These are phyloP conservation scores for Berkeleyomyces rouxiae DNA, from an alignment of 2,329 filamentous ascomycete genomes.

Conservation along the genomic window DNA sequence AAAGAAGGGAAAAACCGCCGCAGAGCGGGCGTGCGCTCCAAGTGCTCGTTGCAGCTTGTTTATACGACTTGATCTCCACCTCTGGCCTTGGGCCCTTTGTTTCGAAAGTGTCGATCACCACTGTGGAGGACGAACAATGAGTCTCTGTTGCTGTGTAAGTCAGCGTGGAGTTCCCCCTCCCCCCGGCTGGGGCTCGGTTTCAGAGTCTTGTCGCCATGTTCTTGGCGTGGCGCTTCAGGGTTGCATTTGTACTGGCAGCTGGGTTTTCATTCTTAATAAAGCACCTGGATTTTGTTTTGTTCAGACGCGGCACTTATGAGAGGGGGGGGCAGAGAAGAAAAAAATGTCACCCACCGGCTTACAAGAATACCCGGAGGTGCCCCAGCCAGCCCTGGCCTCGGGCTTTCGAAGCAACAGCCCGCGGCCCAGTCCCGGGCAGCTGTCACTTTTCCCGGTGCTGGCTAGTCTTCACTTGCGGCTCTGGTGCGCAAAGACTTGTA, in stretches of 20 bases:
- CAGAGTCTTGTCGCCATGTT: slow-evolving; percentile 1
- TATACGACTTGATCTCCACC: background rate
- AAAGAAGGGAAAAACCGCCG: background rate
- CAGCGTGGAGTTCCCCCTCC: background rate
- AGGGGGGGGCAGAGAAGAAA: background rate
- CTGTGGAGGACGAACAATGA: background rate
- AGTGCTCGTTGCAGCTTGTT: background rate
- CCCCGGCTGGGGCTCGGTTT: background rate
- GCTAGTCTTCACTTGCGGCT: background rate
- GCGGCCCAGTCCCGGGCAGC: no score
- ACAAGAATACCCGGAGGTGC: background rate
- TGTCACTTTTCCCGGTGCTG: no score
- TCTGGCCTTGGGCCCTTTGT: background rate
- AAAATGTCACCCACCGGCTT: background rate
- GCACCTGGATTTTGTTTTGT: background rate
- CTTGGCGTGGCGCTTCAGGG: background rate
- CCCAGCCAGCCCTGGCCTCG: background rate
- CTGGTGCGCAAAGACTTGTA: background rate
- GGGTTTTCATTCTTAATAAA: background rate
- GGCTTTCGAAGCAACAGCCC: no score
- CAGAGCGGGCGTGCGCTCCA: background rate
- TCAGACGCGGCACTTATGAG: background rate
- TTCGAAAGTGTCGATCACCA: background rate
- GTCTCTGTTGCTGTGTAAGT: background rate
- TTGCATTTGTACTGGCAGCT: background rate